Percentiles rank a stretch among this genome's conserved stretches.
phyloP scores from a whole-genome alignment of 257 asterid genomes.

The Nicotiana noctiflora region DNA sequence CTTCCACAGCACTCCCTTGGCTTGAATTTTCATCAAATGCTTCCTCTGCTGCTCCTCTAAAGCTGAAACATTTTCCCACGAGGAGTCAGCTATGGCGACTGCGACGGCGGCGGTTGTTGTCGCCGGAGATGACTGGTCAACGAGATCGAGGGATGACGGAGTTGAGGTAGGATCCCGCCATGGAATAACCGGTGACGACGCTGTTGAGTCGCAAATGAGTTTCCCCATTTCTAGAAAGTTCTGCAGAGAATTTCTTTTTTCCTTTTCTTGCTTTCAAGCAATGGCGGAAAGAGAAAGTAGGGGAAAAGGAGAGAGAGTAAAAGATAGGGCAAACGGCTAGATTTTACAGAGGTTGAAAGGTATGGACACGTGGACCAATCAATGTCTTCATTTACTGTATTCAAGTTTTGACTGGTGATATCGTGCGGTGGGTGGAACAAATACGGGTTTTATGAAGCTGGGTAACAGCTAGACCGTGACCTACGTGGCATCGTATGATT shows the following conservation, averaged over 20 bases:
- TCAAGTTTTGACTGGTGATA: not conserved
- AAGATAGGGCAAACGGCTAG: slow-evolving; percentile 55
- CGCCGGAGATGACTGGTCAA: slow-evolving; percentile 25
- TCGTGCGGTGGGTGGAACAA: slow-evolving; percentile 11
- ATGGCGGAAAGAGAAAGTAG: slow-evolving; percentile 20
- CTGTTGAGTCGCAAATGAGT: slow-evolving; percentile 78
- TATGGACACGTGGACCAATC: slow-evolving; percentile 38
- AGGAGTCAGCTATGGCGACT: slow-evolving; percentile 11
- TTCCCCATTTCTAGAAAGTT: slow-evolving; percentile 54
- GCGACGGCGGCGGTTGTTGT: slow-evolving; percentile 4
- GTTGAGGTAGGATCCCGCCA: slow-evolving; percentile 82
- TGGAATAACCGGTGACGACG: slow-evolving; percentile 74
- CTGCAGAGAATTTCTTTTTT: not conserved
- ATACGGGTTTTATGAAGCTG: not conserved
- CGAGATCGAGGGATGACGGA: slow-evolving; percentile 36
- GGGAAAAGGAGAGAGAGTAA: not conserved
- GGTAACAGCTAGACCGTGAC: not conserved
- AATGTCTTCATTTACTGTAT: not conserved
- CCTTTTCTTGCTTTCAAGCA: slow-evolving; percentile 7
- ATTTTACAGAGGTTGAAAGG: slow-evolving; percentile 34
- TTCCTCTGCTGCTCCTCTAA: slow-evolving; percentile 78
- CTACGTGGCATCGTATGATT: slow-evolving; percentile 18
- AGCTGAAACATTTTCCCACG: slow-evolving; percentile 71
- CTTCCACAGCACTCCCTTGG: slow-evolving; percentile 85
- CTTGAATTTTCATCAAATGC: slow-evolving; percentile 47